Conservation (phyloP, 768 basidiomycete species). For the Suillus occidentalis region DNA sequence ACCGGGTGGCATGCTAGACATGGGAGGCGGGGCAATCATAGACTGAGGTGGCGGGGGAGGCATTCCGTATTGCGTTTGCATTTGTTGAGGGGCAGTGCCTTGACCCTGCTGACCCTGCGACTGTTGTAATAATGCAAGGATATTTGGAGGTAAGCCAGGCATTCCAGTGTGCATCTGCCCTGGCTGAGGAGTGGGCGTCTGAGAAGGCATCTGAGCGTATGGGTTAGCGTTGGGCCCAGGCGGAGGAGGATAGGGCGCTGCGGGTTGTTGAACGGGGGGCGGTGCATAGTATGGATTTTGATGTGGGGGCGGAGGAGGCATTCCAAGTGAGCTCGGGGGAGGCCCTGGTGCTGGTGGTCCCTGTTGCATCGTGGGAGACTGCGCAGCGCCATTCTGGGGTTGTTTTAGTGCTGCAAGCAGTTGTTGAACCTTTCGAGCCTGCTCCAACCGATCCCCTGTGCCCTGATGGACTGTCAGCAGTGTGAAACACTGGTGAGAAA, state of each 20-base stretch:
- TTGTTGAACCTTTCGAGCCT: conserved; percentile 85
- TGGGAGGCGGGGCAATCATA: conserved; percentile 47
- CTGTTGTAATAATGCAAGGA: conserved; percentile 67
- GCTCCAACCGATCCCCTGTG: conserved; percentile 79
- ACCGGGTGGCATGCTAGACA: conserved; percentile 40
- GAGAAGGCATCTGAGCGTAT: conserved; percentile 31
- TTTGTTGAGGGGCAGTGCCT: conserved; percentile 14
- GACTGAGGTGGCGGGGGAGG: conserved; percentile 40
- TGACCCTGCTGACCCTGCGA: conserved; percentile 39
- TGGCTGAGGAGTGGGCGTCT: conserved; percentile 30
- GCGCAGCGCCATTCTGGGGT: conserved; percentile 41
- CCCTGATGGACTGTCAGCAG: conserved; percentile 33
- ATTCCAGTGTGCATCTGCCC: conserved; percentile 36
- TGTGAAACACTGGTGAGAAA: not conserved
- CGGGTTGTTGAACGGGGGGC: conserved; percentile 32
- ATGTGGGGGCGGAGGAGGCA: conserved; percentile 32
- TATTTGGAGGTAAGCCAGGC: conserved; percentile 58
- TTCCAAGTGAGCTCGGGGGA: conserved; percentile 33
- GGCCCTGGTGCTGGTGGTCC: conserved; percentile 34
- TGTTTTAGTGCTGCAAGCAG: conserved; percentile 80
- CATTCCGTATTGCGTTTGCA: conserved; percentile 35
- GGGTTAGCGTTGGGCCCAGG: conserved; percentile 21
- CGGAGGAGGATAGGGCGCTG: conserved; percentile 23
- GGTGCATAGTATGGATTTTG: conserved; percentile 42
- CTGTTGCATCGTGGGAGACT: conserved; percentile 14